phyloP scores from a whole-genome alignment of 2,329 filamentous ascomycete genomes.

The Colletotrichum destructivum region DNA sequence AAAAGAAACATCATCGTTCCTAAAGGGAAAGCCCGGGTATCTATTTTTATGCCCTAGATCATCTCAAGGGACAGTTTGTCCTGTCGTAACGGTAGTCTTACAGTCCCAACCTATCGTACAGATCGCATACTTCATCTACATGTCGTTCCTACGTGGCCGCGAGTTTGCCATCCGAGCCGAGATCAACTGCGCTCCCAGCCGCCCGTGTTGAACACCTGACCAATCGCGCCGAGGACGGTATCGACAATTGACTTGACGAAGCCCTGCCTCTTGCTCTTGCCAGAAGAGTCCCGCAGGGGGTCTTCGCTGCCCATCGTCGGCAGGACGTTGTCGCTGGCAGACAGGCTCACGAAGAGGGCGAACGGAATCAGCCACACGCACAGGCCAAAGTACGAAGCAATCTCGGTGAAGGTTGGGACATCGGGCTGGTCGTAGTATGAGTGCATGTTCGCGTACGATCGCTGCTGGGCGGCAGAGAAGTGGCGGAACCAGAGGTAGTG shows the following conservation, averaged over 20 bases:
- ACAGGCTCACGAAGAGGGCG: slow-evolving; percentile 92
- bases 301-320: slow-evolving; percentile 89
- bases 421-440: slow-evolving; percentile 75
- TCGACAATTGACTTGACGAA: slow-evolving; percentile 78
- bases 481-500: slow-evolving; percentile 97
- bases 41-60: background rate
- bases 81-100: background rate
- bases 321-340: slow-evolving; percentile 93
- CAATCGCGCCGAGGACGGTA: slow-evolving; percentile 67
- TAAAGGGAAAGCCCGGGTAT: slow-evolving; percentile 17
- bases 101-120: slow-evolving; percentile 2
- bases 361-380: slow-evolving; percentile 98
- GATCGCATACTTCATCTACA: slow-evolving; percentile 17
- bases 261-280: slow-evolving; percentile 70
- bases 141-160: background rate
- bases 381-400: slow-evolving; percentile 95
- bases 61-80: background rate
- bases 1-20: background rate
- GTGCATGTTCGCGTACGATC: slow-evolving; percentile 69
- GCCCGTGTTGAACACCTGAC: slow-evolving; percentile 53
- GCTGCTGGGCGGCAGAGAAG: slow-evolving; percentile 79
- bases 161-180: background rate
- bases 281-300: slow-evolving; percentile 61
- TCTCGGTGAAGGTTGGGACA: slow-evolving; percentile 90
- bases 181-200: slow-evolving; percentile 42